Percentiles rank a stretch among this genome's conserved stretches.
These are phyloP conservation scores for Xylariales sp. DNA, from an alignment of 2,329 filamentous ascomycete species.

Conservation along the genomic window DNA sequence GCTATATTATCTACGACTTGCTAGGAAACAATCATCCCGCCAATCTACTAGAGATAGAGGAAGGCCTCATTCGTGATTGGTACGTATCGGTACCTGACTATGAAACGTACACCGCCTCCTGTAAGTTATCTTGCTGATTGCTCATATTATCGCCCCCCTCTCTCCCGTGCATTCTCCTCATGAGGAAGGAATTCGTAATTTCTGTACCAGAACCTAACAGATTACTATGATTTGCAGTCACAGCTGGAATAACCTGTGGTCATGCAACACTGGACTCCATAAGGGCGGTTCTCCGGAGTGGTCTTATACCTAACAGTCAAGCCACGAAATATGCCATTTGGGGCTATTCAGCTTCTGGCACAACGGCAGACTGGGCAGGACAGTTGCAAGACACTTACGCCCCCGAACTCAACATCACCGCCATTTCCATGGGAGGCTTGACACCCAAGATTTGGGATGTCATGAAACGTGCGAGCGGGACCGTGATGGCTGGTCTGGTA, in stretches of 20 bases:
- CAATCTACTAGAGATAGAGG: constrained; percentile 18
- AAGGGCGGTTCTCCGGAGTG: constrained; percentile 4
- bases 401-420: constrained; percentile 44
- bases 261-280: constrained; percentile 10
- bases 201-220: too few relatives aligned
- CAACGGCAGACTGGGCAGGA: constrained; percentile 47
- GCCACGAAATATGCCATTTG: constrained; percentile 34
- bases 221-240: background rate
- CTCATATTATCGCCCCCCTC: too few relatives aligned
- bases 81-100: constrained; percentile 42
- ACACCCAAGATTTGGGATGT: constrained; percentile 34
- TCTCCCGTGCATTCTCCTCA: too few relatives aligned
- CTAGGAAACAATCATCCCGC: constrained; percentile 10
- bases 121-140: constrained; percentile 7
- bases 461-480: constrained; percentile 26
- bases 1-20: constrained; percentile 19
- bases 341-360: constrained; percentile 52
- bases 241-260: constrained; percentile 7
- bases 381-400: constrained; percentile 49
- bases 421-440: constrained; percentile 44
- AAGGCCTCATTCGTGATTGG: constrained; percentile 38
- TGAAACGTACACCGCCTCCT: constrained; percentile 37
- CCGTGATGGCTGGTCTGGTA: constrained; percentile 24
- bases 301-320: constrained; percentile 1
- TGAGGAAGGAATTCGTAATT: too few relatives aligned